Evolutionary conservation across 1,139 yeast genomes (phyloP).

Genomic region (Suhomyces kunorum): DNA sequence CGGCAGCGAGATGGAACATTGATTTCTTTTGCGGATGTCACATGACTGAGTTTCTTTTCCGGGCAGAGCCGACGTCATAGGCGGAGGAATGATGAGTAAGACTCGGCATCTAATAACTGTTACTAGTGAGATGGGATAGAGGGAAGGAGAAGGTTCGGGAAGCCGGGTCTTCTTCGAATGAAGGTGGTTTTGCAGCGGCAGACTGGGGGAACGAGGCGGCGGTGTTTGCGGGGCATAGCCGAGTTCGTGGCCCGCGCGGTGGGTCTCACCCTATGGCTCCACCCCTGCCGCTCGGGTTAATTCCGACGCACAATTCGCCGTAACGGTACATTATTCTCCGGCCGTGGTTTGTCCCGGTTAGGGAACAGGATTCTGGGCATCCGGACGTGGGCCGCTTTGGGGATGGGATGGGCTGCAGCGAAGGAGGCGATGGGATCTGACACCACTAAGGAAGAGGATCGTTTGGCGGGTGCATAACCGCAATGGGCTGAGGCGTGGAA

Average conservation of each 20-base stretch:
- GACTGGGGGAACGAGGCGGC: too few species aligned
- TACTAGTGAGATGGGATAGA: neutral
- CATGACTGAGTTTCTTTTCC: conserved; percentile 1
- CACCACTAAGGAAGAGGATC: too few species aligned
- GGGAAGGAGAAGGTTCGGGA: neutral
- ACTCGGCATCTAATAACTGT: too few species aligned
- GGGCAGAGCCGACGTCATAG: conserved; percentile 3
- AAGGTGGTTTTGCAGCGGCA: too few species aligned
- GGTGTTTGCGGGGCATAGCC: too few species aligned
- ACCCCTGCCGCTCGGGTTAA: conserved; percentile 3
- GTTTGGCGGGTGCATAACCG: too few species aligned
- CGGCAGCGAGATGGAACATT: neutral
- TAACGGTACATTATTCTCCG: conserved; percentile 3
- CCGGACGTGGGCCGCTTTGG: neutral
- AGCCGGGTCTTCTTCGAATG: too few species aligned
- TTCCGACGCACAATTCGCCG: conserved; percentile 2
- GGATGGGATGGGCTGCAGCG: neutral
- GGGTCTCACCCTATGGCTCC: neutral
- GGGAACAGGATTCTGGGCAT: conserved; percentile 3
- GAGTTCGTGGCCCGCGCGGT: too few species aligned
- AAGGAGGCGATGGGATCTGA: neutral
- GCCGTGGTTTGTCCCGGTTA: neutral
- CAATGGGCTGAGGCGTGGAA: too few species aligned
- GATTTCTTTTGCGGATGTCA: conserved; percentile 6
- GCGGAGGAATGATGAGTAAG: too few species aligned